Base-by-base conservation (phyloP, 768 basidiomycete species). In the Porpolomopsis calyptriformis region DNA sequence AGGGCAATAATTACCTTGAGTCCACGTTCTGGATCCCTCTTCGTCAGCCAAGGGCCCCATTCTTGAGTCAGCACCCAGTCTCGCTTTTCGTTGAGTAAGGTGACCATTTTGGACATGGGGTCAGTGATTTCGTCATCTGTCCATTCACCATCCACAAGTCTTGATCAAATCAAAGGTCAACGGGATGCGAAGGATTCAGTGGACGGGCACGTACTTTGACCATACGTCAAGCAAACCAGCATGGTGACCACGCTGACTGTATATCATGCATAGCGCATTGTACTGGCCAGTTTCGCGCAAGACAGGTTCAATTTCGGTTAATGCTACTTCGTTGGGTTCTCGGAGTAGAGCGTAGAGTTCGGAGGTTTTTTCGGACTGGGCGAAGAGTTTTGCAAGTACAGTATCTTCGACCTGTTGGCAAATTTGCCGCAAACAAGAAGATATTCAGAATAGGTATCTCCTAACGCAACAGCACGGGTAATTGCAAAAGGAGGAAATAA, bases 381-480 rank as follows among this genome's bases (percentile, higher is more conserved):
- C 78, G 26, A 83, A 79, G 8, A 92, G 64, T 59, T 86, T 86
- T n/a, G 73, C 77, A 0, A 88, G 72, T 1, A 81, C 78, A 1
- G 86, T 90, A 58, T 90, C 87, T n/a, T 90, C 78, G 23, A 80
- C 73, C 85, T 88, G 46, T n/a, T n/a, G n/a, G n/a, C n/a, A n/a
- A n/a, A 6, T 3, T 23, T 20, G 40, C 20, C 12, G 42, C 45
- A 5, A 51, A 33, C 19, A 24, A 45, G 10, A 24, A 35, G 12
- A 7, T 0, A 34, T 34, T 18, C 12, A 34, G 33, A 3, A 3
- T 34, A 14, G 12, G 3, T 18, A 34, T 34, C 14, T 12, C 33
- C 3, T 18, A 34, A 26, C 3, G 14, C 14, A 26, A 25, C n/a
- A 23, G 19, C n/a, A 41, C 22, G 26, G 11, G 31, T 36, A 16